Percentiles rank a stretch among this genome's conserved stretches.
These are phyloP conservation scores for Pseudogymnoascus sp. DNA, from an alignment of 2,329 filamentous ascomycete species.

Conservation along the genomic window DNA sequence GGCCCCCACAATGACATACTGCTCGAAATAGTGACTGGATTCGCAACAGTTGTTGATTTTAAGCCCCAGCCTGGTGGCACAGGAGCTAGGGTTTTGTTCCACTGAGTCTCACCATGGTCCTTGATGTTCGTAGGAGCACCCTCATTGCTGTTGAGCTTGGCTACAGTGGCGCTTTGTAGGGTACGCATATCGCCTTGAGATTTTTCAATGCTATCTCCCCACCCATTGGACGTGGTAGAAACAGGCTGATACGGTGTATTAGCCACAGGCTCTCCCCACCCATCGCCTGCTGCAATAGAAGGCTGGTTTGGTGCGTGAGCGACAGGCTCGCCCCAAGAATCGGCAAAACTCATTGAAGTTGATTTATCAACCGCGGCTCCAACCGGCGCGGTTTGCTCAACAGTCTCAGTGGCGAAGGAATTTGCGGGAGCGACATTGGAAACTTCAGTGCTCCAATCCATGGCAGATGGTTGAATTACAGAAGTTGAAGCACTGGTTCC, in stretches of 20 bases:
- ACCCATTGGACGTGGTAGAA: background rate
- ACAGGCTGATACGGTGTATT: background rate
- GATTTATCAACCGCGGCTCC: background rate
- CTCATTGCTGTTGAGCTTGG: background rate
- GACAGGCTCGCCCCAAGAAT: background rate
- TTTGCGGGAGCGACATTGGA: background rate
- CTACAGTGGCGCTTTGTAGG: background rate
- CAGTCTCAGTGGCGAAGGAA: background rate
- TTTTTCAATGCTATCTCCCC: background rate
- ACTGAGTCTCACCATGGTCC: background rate
- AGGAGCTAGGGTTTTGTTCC: background rate
- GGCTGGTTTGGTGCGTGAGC: background rate
- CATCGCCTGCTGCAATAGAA: background rate
- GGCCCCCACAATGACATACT: background rate
- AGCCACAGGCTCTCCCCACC: background rate
- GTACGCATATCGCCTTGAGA: background rate
- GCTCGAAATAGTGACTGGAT: background rate
- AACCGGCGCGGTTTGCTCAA: background rate
- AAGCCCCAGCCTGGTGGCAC: background rate
- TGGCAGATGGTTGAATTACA: background rate
- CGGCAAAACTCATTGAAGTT: background rate
- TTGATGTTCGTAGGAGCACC: background rate
- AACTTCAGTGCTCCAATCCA: background rate
- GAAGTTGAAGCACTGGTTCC: background rate
- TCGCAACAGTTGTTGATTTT: background rate